Conservation (phyloP, 371 early-diverging fungal species). For the Dinochytrium kinnereticum region DNA sequence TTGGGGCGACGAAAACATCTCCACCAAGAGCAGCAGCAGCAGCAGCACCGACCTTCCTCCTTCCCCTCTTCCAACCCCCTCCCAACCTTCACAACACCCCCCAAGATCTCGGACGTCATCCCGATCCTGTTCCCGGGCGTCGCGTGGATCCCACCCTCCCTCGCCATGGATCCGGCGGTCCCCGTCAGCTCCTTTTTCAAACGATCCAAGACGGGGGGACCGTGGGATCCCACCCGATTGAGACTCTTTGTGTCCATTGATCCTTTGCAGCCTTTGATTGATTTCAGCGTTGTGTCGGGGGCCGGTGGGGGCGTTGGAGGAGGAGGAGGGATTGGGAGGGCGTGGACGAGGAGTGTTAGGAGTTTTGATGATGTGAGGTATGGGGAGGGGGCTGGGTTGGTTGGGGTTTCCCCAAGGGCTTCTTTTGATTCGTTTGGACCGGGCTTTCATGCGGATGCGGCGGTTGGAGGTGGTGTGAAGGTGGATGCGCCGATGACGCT, state of each 20-base stretch:
- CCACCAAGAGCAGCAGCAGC: background rate
- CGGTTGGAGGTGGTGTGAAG: no score
- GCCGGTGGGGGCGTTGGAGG: no score
- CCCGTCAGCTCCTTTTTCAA: constrained; percentile 1
- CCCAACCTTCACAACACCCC: no score
- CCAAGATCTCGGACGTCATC: background rate
- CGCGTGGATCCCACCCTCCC: background rate
- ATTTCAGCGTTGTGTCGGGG: no score
- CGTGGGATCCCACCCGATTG: background rate
- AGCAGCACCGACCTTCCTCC: background rate
- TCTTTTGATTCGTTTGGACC: no score
- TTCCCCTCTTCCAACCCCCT: background rate
- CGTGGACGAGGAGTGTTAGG: no score
- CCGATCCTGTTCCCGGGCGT: background rate
- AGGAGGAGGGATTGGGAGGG: no score
- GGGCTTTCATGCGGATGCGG: no score
- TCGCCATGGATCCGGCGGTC: background rate
- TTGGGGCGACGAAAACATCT: background rate
- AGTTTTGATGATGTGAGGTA: no score
- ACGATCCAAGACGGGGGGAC: background rate
- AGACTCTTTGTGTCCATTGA: background rate
- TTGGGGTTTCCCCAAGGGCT: no score
- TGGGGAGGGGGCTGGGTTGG: no score
- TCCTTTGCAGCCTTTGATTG: background rate
- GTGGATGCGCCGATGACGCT: no score